Evolutionary conservation across 2,329 filamentous ascomycete species (phyloP), one percentile per base, ranked within the genome.

Genomic region (Microsporum audouinii): DNA sequence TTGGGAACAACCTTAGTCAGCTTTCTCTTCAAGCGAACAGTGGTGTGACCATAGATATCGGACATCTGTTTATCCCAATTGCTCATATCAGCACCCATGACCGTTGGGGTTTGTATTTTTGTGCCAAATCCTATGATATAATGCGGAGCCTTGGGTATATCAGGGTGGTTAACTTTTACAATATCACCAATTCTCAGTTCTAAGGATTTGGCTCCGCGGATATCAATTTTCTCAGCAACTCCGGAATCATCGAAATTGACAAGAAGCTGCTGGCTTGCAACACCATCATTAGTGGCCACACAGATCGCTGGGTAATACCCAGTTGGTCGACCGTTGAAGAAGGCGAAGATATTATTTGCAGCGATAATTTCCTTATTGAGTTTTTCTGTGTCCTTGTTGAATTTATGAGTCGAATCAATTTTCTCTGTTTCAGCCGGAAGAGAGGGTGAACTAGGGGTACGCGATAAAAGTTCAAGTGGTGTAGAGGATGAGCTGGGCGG

Each of bases 251-350:
- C 76, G 63, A 79, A 79, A 56, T 74, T 72, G 29, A 80, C 72
- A 12, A 73, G 69, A 65, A 80, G 79, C 34, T 76, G 77, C 41
- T 66, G 66, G 58, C 77, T 72, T 0, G 71, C 66, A 8, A 72
- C 69, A 2, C 70, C 67, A 51, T 73, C 69, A 23, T 77, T 72
- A 14, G 71, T 72, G 2, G 78, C 80, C 38, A 84, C 69, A 65
- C 79, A 85, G n/a, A 78, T 82, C 6, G 81, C 84, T 56, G 84
- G 82, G 67, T 83, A 84, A 68, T 80, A 86, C n/a, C 73, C 76
- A 59, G 78, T 77, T 56, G 75, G 78, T n/a, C 74, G 74, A 23
- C 80, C 79, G 64, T 78, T 82, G 77, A 83, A 86, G 33, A 77
- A 75, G 5, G 83, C 82, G 63, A 85, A 77, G 0, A 86, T 77